Conservation (phyloP, 2,329 filamentous ascomycete species). For the Hypoxylon sp. region DNA sequence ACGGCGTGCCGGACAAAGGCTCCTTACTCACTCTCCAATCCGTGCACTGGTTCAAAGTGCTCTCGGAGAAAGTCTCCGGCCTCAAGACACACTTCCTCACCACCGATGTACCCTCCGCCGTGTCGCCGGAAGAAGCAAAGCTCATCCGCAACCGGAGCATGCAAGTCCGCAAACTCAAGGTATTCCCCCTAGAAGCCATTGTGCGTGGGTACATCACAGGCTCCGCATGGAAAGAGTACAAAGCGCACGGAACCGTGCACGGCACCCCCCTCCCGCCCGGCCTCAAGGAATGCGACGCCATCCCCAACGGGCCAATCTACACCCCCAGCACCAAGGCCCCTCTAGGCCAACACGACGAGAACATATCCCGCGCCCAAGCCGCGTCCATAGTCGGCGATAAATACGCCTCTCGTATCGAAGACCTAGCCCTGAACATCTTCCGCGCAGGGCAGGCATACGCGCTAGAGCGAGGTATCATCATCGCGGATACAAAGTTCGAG, state of each 20-base stretch:
- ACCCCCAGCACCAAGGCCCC: conserved; percentile 90
- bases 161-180: conserved; percentile 79
- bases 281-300: conserved; percentile 76
- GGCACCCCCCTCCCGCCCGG: conserved; percentile 77
- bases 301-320: conserved; percentile 74
- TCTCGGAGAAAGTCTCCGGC: conserved; percentile 59
- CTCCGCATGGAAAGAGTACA: conserved; percentile 84
- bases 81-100: conserved; percentile 66
- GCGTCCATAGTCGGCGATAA: conserved; percentile 73
- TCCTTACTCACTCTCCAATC: conserved; percentile 62
- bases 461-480: conserved; percentile 76
- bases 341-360: conserved; percentile 82
- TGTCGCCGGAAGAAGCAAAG: conserved; percentile 61
- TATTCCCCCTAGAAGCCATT: conserved; percentile 85
- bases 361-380: conserved; percentile 80
- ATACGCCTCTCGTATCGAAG: conserved; percentile 74
- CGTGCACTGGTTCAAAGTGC: conserved; percentile 68
- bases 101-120: conserved; percentile 44
- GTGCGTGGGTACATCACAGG: conserved; percentile 93
- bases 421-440: conserved; percentile 75
- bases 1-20: conserved; percentile 70
- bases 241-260: conserved; percentile 80
- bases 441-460: conserved; percentile 73
- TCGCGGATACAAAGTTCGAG: conserved; percentile 65
- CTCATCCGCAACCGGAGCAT: conserved; percentile 77